These are phyloP conservation scores for Russula ochroleuca DNA, from an alignment of 768 basidiomycete genomes.

Conservation along the genomic window DNA sequence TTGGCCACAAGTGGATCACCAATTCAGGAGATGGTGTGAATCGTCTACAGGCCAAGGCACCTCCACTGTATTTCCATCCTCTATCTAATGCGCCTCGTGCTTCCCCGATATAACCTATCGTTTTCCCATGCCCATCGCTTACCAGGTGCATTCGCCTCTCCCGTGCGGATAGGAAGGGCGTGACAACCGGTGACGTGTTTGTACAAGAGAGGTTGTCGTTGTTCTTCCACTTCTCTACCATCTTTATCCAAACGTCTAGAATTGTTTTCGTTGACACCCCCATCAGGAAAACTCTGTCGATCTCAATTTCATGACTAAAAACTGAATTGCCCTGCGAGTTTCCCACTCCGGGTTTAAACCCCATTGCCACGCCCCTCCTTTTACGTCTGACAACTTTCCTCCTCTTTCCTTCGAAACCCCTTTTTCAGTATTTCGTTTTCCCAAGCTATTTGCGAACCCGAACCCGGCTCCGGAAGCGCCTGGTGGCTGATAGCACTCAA, in stretches of 20 bases:
- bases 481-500: neutral
- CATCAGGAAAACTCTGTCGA: neutral
- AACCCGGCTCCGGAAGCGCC: conserved; percentile 2
- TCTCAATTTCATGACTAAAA: neutral
- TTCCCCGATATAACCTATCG: neutral
- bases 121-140: neutral
- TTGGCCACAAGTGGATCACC: neutral
- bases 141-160: neutral
- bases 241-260: neutral
- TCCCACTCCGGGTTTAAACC: neutral
- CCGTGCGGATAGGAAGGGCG: neutral
- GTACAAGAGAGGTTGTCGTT: neutral
- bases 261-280: neutral
- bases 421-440: conserved; percentile 5
- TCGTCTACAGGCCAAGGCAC: neutral
- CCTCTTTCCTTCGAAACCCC: neutral
- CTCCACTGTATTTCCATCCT: neutral
- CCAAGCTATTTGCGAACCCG: neutral
- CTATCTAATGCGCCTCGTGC: neutral
- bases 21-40: neutral
- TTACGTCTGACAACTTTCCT: neutral
- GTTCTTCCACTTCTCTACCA: neutral
- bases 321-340: neutral
- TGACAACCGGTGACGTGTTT: neutral
- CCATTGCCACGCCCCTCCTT: neutral